These are phyloP conservation scores for Fusarium solani-melongenae DNA, from an alignment of 2,329 filamentous ascomycete species.

Conservation along the genomic window DNA sequence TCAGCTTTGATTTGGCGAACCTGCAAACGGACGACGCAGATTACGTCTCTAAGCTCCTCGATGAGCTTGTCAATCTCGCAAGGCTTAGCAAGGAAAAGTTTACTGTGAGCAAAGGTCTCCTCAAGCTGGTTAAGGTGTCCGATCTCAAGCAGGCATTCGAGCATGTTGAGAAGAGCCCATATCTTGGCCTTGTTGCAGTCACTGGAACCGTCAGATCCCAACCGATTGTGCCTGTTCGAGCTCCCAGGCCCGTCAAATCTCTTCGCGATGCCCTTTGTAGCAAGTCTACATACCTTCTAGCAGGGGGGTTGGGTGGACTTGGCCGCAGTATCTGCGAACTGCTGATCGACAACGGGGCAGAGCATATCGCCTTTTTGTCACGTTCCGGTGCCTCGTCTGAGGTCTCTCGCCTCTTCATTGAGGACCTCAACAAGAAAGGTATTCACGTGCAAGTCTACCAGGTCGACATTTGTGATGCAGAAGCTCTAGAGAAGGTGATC, in stretches of 20 bases:
- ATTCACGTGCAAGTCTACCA: constrained; percentile 49
- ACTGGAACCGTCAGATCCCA: constrained; percentile 9
- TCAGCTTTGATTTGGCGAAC: constrained; percentile 49
- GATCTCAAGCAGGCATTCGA: constrained; percentile 43
- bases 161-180: constrained; percentile 41
- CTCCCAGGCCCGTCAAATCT: constrained; percentile 33
- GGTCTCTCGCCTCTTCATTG: constrained; percentile 46
- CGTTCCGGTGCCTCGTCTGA: constrained; percentile 55
- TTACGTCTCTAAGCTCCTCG: constrained; percentile 46
- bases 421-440: constrained; percentile 44
- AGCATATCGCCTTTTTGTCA: constrained; percentile 64
- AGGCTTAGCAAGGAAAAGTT: not conserved
- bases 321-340: constrained; percentile 64
- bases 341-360: constrained; percentile 62
- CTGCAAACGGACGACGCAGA: constrained; percentile 47
- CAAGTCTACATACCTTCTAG: constrained; percentile 63
- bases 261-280: constrained; percentile 48
- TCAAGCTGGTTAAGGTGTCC: constrained; percentile 32
- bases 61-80: constrained; percentile 21
- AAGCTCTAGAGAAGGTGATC: constrained; percentile 41
- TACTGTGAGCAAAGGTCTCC: not conserved
- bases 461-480: constrained; percentile 57
- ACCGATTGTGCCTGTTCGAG: constrained; percentile 37
- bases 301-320: constrained; percentile 68
- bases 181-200: constrained; percentile 38